These are phyloP conservation scores for Priceomyces fermenticarens DNA, from an alignment of 805 yeast species.

Conservation along the genomic window DNA sequence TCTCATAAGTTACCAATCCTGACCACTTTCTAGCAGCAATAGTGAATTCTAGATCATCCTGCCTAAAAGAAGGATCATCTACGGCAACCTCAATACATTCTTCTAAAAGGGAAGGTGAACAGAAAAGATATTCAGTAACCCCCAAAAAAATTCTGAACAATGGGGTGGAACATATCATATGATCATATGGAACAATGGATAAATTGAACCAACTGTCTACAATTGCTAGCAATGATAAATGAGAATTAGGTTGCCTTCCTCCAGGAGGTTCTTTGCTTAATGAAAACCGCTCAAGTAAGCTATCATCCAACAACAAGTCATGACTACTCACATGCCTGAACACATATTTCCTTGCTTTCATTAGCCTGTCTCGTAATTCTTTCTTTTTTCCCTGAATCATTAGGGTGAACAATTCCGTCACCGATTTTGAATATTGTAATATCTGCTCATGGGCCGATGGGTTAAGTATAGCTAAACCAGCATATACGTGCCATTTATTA, in stretches of 20 bases:
- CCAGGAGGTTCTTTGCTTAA: conserved; percentile 69
- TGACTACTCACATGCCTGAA: conserved; percentile 65
- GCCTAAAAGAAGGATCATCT: conserved; percentile 63
- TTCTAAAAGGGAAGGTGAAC: conserved; percentile 80
- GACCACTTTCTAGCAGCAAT: conserved; percentile 91
- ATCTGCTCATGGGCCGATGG: conserved; percentile 93
- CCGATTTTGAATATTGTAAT: conserved; percentile 81
- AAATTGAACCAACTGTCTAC: conserved; percentile 91
- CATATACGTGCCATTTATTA: conserved; percentile 97
- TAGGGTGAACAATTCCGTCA: conserved; percentile 76
- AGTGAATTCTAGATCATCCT: conserved; percentile 89
- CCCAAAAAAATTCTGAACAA: conserved; percentile 87
- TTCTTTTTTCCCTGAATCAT: conserved; percentile 69
- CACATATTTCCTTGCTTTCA: conserved; percentile 68
- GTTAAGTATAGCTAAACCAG: conserved; percentile 93
- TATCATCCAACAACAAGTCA: conserved; percentile 71
- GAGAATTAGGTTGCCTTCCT: conserved; percentile 77
- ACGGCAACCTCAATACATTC: conserved; percentile 73
- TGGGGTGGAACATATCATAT: conserved; percentile 95
- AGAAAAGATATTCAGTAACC: conserved; percentile 86
- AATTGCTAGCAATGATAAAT: conserved; percentile 80
- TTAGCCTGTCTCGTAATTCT: conserved; percentile 56
- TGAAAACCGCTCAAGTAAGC: conserved; percentile 73
- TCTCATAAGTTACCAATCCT: conserved; percentile 70
- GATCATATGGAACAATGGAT: conserved; percentile 90